Base-by-base conservation (phyloP, 345 rosid genomes). In the Aethionema arabicum region DNA sequence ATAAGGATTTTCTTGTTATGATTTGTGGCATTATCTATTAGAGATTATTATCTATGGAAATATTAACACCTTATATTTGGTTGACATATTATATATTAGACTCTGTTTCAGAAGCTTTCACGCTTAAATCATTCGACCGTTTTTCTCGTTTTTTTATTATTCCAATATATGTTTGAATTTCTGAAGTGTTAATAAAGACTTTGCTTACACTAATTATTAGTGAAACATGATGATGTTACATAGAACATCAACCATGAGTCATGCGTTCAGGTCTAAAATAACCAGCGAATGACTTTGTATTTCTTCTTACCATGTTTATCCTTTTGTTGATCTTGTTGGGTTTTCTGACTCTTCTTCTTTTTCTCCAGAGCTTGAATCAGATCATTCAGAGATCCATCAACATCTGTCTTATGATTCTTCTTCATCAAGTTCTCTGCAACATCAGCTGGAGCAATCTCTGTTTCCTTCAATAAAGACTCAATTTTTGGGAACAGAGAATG, bases 361-460 rank as follows among this genome's bases (percentile, higher is more conserved):
- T 6, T 47, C 47, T 76, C 66, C 52, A 79, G 70, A 59, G 66
- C 80, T 30, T 31, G 56, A 56, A 76, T 46, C 7, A 79, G 58
- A 59, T 72, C 75, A 13, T 70, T 51, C 16, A 76, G 57, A 61
- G 80, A 76, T 14, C 67, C 50, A 11, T 59, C 58, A n/a, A 50
- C 54, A 32, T 73, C 75, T 56, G 41, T 54, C 8, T 61, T 66
- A 41, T 35, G 47, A 8, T 11, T 68, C 55, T 79, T 79, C 8
- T 76, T 76, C 69, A 79, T 76, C 74, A 79, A 64, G 32, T 70
- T 60, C 74, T 79, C 78, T 4, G 80, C 78, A 0, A 79, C 76
- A 56, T 79, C 78, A 40, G 79, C 82, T 35, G 79, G 78, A 12
- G 76, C 42, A 52, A 80, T 75, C 11, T 75, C 51, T 0, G 60